Evolutionary conservation across 1,139 yeast genomes (phyloP), one percentile per base, ranked within the genome.

Genomic region (Chernovozyma sophiae-reginae): DNA sequence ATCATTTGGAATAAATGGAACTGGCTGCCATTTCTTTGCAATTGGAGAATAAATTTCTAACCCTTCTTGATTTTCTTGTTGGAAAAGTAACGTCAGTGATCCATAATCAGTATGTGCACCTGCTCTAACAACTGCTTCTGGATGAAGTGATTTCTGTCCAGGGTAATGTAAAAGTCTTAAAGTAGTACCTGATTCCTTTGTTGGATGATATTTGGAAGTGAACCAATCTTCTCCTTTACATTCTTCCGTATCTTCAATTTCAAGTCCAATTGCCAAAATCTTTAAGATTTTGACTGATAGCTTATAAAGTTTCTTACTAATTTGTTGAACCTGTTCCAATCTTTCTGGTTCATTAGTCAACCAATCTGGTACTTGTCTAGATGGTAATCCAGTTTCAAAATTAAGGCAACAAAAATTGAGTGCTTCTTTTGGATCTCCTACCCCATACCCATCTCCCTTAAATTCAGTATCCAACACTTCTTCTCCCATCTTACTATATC

Each of bases 31-130:
- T 30, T 65, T 50, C 35, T 67, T 65, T 24, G 72, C 56, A 8
- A 69, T 62, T 1, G 80, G 81, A 3, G 81, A 72, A 39, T 68
- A 65, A 17, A 85, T 72, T 51, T 85, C 90, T 35, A 85, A 65
- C 0, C 95, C 95, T 49, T 81, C 87, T 50, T 84, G 85, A 34
- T 79, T 76, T 38, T 74, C 69, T 41, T 74, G 74, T 54, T 85
- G 95, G 55, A 85, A 81, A 33, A 85, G 62, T 27, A 83, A 60
- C 0, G 95, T 85, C 45, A 83, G 56, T 0, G 86, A 70, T 0
- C 94, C 94, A 52, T 82, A 85, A 53, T 85, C 95, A 0, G 95
- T 84, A 48, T 86, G 95, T 1, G 94, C 94, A 23, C 95, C 95
- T 3, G 94, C 94, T 36, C 94, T 66, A 33, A 82, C 74, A n/a